Percentiles rank a stretch among this genome's conserved stretches.
Evolutionary conservation across 257 asterid species (phyloP).

Genomic region (Plantago major): DNA sequence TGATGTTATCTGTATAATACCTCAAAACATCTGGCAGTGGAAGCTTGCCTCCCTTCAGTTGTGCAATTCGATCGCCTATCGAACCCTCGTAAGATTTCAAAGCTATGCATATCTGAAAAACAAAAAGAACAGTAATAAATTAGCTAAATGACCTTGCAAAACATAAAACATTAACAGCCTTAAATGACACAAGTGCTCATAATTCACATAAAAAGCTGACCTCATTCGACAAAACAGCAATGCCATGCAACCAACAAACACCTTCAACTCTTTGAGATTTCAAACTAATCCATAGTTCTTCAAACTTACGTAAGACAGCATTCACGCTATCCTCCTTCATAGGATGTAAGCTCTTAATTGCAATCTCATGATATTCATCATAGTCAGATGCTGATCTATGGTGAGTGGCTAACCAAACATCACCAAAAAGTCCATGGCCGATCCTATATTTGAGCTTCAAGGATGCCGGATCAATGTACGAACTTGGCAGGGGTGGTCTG

Average conservation of each 20-base stretch:
- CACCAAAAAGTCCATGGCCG: constrained; percentile 85
- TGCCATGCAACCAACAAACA: constrained; percentile 58
- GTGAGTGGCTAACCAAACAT: constrained; percentile 83
- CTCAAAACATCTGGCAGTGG: constrained; percentile 68
- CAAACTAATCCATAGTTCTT: constrained; percentile 16
- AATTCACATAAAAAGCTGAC: constrained; percentile 33
- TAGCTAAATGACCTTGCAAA: background rate
- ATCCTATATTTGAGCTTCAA: constrained; percentile 75
- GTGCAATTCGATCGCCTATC: constrained; percentile 74
- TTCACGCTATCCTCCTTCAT: constrained; percentile 47
- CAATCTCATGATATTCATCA: constrained; percentile 77
- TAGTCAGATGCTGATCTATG: constrained; percentile 50
- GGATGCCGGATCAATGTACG: constrained; percentile 70
- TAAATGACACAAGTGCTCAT: too few species aligned
- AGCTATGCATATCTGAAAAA: constrained; percentile 72
- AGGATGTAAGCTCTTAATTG: constrained; percentile 72
- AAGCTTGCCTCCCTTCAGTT: constrained; percentile 63
- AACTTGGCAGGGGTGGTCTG: constrained; percentile 40
- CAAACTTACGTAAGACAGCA: constrained; percentile 51
- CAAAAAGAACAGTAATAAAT: background rate
- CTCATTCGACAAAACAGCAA: constrained; percentile 59
- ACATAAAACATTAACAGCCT: background rate
- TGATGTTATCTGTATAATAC: constrained; percentile 30
- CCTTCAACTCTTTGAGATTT: constrained; percentile 55
- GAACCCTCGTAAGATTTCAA: constrained; percentile 86